Percentiles rank a stretch among this genome's conserved stretches.
These are phyloP conservation scores for Dentipellis sp. DNA, from an alignment of 768 basidiomycete genomes.

Conservation along the genomic window DNA sequence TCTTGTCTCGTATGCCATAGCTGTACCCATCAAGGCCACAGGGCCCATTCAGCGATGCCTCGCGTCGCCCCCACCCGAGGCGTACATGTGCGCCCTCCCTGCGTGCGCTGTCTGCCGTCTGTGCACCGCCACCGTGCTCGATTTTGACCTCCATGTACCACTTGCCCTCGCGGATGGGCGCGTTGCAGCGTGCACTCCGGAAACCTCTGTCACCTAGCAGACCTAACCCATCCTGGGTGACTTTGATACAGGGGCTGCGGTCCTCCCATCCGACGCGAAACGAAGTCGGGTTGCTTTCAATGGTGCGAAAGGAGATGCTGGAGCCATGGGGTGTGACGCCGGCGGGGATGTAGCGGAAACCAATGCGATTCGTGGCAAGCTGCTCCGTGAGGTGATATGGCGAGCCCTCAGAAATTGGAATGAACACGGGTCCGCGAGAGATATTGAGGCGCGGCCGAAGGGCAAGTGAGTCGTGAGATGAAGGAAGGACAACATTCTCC, in stretches of 20 bases:
- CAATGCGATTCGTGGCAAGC: constrained; percentile 63
- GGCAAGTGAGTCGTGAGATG: constrained; percentile 53
- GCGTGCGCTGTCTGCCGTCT: constrained; percentile 29
- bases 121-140: constrained; percentile 62
- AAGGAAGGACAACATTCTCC: constrained; percentile 46
- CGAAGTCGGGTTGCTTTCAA: constrained; percentile 64
- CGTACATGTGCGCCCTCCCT: constrained; percentile 74
- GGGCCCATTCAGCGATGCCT: constrained; percentile 89
- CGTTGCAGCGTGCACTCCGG: constrained; percentile 82
- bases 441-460: constrained; percentile 63
- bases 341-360: constrained; percentile 74
- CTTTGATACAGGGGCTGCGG: constrained; percentile 69
- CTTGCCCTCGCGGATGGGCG: constrained; percentile 77
- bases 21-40: constrained; percentile 91
- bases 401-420: constrained; percentile 46
- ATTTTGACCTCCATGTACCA: constrained; percentile 95
- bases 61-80: constrained; percentile 86
- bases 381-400: constrained; percentile 61
- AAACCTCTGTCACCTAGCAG: constrained; percentile 84
- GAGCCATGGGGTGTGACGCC: constrained; percentile 57
- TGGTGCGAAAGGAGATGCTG: constrained; percentile 60
- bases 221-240: constrained; percentile 69
- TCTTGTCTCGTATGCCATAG: constrained; percentile 86
- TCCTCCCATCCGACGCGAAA: constrained; percentile 89
- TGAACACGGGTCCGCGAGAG: constrained; percentile 65